These are phyloP conservation scores for Spergularia bocconei DNA, from an alignment of 148 eudicot species.

Conservation along the genomic window DNA sequence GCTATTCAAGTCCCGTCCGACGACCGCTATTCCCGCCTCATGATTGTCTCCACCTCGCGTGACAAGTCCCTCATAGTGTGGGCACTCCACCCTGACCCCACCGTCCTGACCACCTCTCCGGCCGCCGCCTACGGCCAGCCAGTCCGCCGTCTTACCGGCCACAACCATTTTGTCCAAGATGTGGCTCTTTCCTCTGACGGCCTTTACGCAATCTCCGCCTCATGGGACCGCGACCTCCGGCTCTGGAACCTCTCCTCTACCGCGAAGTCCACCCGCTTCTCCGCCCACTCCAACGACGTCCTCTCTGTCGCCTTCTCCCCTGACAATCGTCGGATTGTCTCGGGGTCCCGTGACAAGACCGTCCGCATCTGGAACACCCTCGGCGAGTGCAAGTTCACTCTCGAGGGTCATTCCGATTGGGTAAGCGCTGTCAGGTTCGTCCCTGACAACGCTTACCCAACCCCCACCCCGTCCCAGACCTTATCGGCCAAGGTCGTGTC, in stretches of 20 bases:
- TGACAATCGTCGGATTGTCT: slow-evolving; percentile 79
- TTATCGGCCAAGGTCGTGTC: slow-evolving; percentile 16
- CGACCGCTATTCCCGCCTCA: no score
- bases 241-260: slow-evolving; percentile 32
- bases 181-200: no score
- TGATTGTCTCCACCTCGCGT: no score
- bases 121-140: no score
- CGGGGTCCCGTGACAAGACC: slow-evolving; percentile 59
- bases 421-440: slow-evolving; percentile 32
- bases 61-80: no score
- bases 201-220: no score
- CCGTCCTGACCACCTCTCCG: no score
- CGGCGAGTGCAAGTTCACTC: slow-evolving; percentile 70
- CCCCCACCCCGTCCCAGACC: slow-evolving; percentile 21
- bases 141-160: no score
- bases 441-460: slow-evolving; percentile 6
- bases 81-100: no score
- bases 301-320: slow-evolving; percentile 68
- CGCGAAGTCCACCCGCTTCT: slow-evolving; percentile 32
- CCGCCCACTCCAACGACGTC: slow-evolving; percentile 72
- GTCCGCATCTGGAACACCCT: slow-evolving; percentile 78
- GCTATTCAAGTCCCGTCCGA: no score
- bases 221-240: slow-evolving; percentile 32
- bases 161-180: no score
- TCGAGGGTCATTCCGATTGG: slow-evolving; percentile 33